Evolutionary conservation across 2,329 filamentous ascomycete genomes (phyloP), one percentile per base, ranked within the genome.

Genomic region (Aspergillus neoniger): DNA sequence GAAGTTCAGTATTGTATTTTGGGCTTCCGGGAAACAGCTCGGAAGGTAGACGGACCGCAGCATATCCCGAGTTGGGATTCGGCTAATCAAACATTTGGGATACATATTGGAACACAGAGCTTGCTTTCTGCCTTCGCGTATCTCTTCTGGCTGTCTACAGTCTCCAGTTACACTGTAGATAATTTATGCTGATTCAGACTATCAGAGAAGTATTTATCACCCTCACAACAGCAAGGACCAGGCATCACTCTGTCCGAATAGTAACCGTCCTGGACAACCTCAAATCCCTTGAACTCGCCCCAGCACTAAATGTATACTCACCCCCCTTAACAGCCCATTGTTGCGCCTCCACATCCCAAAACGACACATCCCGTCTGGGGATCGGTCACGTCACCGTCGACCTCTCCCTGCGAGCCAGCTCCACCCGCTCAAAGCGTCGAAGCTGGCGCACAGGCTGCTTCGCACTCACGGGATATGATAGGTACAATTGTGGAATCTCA

Each of bases 401-500:
- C 14, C 69, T 76, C 68, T 79, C 70, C 0, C 79, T 79, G 1
- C 76, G 66, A 6, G 68, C 65, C 1, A 86, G 69, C 1, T 67
- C 63, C 2, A 82, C 67, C 70, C 85, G 86, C 6, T 82, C 77
- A 62, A 86, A 86, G 53, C 76, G 83, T 65, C 82, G 76, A 4
- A 85, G 75, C 65, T 82, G 79, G 58, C 67, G 63, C 32, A 67
- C 71, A 58, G 47, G 55, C 23, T n/a, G 55, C 19, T n/a, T 59
- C 1, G 58, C 67, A 1, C 47, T 60, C 1, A 61, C 70, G 74
- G 76, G 81, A 68, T 82, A 76, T 1, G 68, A 69, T n/a, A 87
- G 71, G 67, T 87, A 87, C 4, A 88, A 74, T 71, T 88, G 85
- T 4, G 82, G 76, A 0, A 87, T 81, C 7, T 82, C 78, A 2